Base-by-base conservation (phyloP, 768 basidiomycete species). In the Suillus weaverae region DNA sequence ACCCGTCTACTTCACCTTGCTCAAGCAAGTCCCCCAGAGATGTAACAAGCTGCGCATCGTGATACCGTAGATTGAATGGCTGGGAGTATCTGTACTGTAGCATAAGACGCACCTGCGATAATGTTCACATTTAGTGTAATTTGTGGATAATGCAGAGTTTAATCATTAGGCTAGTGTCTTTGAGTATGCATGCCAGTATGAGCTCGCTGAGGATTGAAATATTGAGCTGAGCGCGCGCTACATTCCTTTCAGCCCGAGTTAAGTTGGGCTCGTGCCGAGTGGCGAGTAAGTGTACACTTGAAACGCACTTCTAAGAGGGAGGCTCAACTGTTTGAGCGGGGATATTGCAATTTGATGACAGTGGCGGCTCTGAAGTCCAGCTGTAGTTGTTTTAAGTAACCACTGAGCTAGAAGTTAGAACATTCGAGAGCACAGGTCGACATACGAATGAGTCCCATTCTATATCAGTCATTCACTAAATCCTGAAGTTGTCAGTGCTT, bases 1-100 rank as follows among this genome's bases (percentile, higher is more conserved):
- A 20, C 53, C 32, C 53, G 53, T 33, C 53, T 54, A 33, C 53
- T 54, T 54, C 53, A 54, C 32, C 30, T 54, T 33, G 53, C 53
- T 20, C 5, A 33, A 11, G 53, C 53, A 33, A 33, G 32, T 54
- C 53, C 32, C 4, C 32, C 32, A 33, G 53, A 54, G 18, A 32
- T 53, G 30, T 53, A 18, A 18, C 30, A 53, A 30, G 30, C 18
- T 54, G 51, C 8, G 1, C 51, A 32, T 2, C 30, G 18, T 10
- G 16, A 51, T 32, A 32, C 26, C 16, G 18, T 8, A 5, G 18
- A 32, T 53, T 9, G 9, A 32, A 20, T 53, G 32, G 5, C 10
- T 33, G 6, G 32, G 32, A n/a, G 1, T 20, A 20, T 33, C 32
- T 20, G 32, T 33, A 32, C 18, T 33, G 53, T 54, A 33, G 32